A percentile compares a stretch with the other conserved stretches of the same genome.
Evolutionary conservation across 768 basidiomycete species (phyloP).

Genomic region (Mycena galericulata): DNA sequence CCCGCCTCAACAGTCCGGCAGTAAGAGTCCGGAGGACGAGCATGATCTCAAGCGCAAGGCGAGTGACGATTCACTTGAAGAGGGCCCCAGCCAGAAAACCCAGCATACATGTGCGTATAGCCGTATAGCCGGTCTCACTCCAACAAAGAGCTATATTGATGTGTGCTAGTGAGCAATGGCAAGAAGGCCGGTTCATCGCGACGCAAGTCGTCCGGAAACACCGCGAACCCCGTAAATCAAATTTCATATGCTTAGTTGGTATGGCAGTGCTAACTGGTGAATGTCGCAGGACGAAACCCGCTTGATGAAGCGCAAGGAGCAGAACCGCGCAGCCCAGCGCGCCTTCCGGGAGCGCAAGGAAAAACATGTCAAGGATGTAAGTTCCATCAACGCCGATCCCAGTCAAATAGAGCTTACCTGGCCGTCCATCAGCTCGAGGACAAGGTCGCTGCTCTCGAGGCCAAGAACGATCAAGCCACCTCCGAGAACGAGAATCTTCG

Average conservation of each 20-base stretch:
- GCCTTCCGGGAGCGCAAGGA: constrained; percentile 98
- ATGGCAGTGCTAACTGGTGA: constrained; percentile 9
- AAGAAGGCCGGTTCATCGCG: constrained; percentile 43
- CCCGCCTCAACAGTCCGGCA: constrained; percentile 63
- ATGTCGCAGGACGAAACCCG: constrained; percentile 74
- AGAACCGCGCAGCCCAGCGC: constrained; percentile 96
- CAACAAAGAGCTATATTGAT: constrained; percentile 4
- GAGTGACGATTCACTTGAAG: constrained; percentile 69
- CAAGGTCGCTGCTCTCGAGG: constrained; percentile 87
- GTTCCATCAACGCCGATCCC: constrained; percentile 45
- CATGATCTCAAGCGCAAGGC: constrained; percentile 82
- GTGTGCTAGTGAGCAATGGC: constrained; percentile 30
- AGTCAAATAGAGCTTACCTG: constrained; percentile 3
- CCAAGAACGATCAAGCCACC: constrained; percentile 76
- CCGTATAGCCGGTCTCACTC: constrained; percentile 38
- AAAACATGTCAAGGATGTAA: constrained; percentile 95
- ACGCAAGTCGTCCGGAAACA: constrained; percentile 53
- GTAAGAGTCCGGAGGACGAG: constrained; percentile 54
- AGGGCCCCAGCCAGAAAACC: constrained; percentile 75
- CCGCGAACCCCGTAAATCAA: constrained; percentile 13
- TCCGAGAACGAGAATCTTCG: constrained; percentile 92
- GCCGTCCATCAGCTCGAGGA: constrained; percentile 80
- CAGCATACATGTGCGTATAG: constrained; percentile 68
- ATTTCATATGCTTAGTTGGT: background rate
- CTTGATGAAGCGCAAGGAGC: constrained; percentile 91